Evolutionary conservation across 2,329 filamentous ascomycete species (phyloP), one percentile per base, ranked within the genome.

Genomic region (Didymella exigua): DNA sequence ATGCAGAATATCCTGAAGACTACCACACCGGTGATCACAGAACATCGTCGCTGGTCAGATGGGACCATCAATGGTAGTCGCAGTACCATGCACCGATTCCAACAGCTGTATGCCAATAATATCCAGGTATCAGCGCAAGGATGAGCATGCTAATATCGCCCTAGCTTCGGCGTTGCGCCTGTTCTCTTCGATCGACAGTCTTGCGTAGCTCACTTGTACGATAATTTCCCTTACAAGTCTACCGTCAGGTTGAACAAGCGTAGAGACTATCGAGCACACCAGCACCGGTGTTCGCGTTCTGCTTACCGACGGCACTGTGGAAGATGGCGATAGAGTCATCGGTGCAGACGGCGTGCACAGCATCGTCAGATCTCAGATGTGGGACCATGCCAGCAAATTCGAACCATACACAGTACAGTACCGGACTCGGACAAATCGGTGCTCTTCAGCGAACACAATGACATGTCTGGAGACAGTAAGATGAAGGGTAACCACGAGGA

Each of bases 261-360:
- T 67, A 5, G 43, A 55, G 6, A 49, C 52, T 5, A 52, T 68
- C 42, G 59, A 67, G 29, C 55, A 63, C 18, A 57, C 49, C 2
- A 42, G 58, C 0, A 42, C 40, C 14, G 54, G 60, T 16, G 52
- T 69, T 13, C 56, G 55, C 10, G 63, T 63, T 14, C 29, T 43
- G 21, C 61, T 63, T 10, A 41, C 43, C 2, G 62, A 64, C 38
- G 65, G 65, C 13, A 52, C 60, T 14, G n/a, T 36, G 6, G 59
- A 59, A 26, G 50, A 56, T 36, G 66, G 63, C 3, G 59, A 63
- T 18, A 60, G 68, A 13, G 53, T 68, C n/a, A 59, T 69, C 26
- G 66, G 65, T 9, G 64, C 65, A 40, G 65, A 69, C 30, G 65
- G 66, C 23, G 59, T 67, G 1, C 65, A 67, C 54, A 68, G 65